Conservation (phyloP, 352 stramenopile species). For the Phytophthora citrophthora region DNA sequence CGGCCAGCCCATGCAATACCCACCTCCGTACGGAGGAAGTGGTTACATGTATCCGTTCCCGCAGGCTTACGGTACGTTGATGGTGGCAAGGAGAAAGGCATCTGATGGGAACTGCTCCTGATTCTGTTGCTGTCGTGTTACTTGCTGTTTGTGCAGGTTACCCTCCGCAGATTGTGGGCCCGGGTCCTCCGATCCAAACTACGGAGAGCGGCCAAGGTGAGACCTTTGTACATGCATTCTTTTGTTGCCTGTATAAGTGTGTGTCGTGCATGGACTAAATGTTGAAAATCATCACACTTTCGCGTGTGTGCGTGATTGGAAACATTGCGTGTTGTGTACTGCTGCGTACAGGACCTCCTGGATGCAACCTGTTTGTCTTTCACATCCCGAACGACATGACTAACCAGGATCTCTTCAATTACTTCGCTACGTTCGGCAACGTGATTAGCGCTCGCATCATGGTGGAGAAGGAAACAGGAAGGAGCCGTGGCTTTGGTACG, state of each 20-base stretch:
- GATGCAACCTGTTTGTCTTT: conserved; percentile 98
- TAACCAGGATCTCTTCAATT: conserved; percentile 97
- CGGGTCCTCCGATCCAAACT: conserved; percentile 88
- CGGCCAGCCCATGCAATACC: conserved; percentile 80
- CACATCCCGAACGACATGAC: conserved; percentile 98
- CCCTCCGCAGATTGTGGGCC: conserved; percentile 81
- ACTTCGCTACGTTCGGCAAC: conserved; percentile 96
- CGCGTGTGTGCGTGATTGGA: conserved; percentile 49
- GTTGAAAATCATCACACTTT: conserved; percentile 44
- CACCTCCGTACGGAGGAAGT: conserved; percentile 68
- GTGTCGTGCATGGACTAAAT: conserved; percentile 56
- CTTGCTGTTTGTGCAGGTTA: conserved; percentile 55
- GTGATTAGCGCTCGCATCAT: conserved; percentile 97
- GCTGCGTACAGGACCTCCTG: conserved; percentile 85
- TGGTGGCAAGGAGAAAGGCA: neutral
- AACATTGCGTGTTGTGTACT: conserved; percentile 53
- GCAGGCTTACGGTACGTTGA: conserved; percentile 72
- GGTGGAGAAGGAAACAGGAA: conserved; percentile 96
- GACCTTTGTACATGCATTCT: conserved; percentile 23
- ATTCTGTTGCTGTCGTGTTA: conserved; percentile 1
- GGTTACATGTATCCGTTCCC: conserved; percentile 90
- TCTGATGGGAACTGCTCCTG: conserved; percentile 5
- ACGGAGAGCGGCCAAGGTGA: conserved; percentile 89
- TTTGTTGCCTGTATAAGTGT: conserved; percentile 28
- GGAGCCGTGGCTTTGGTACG: conserved; percentile 94